Conservation (phyloP, 2,329 filamentous ascomycete species). For the Pseudogymnoascus sp. region DNA sequence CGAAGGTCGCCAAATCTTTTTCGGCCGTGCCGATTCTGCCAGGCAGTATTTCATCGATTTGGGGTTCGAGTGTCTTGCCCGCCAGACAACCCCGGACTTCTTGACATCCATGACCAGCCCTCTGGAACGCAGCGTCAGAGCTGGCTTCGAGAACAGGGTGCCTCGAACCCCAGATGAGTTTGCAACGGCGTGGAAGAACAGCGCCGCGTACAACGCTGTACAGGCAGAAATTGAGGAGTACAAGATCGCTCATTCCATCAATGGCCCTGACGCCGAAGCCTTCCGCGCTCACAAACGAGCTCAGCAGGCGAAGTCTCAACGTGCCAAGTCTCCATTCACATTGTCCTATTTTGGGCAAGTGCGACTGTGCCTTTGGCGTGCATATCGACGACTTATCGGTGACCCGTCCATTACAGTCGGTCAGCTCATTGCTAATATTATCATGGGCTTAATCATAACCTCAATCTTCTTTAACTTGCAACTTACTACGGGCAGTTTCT, state of each 20-base stretch:
- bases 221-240: conserved; percentile 44
- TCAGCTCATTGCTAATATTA: conserved; percentile 20
- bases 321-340: conserved; percentile 35
- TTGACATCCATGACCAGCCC: conserved; percentile 64
- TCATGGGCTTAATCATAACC: conserved; percentile 57
- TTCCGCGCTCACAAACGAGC: conserved; percentile 28
- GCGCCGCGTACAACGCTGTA: conserved; percentile 35
- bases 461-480: conserved; percentile 58
- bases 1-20: conserved; percentile 64
- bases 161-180: conserved; percentile 50
- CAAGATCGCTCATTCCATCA: conserved; percentile 32
- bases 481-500: conserved; percentile 50
- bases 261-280: conserved; percentile 26
- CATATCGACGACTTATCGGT: conserved; percentile 65
- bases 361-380: conserved; percentile 71
- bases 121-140: conserved; percentile 46
- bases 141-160: conserved; percentile 49
- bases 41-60: conserved; percentile 61
- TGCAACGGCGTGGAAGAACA: conserved; percentile 40
- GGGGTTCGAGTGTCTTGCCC: conserved; percentile 65
- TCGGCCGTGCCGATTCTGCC: conserved; percentile 54
- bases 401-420: conserved; percentile 56
- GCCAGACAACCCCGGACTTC: conserved; percentile 51
- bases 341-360: conserved; percentile 66
- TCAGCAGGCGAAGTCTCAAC: conserved; percentile 38